Evolutionary conservation across 139 green algal species (phyloP), one percentile per base, ranked within the genome.

Genomic region (Haematococcus lacustris): DNA sequence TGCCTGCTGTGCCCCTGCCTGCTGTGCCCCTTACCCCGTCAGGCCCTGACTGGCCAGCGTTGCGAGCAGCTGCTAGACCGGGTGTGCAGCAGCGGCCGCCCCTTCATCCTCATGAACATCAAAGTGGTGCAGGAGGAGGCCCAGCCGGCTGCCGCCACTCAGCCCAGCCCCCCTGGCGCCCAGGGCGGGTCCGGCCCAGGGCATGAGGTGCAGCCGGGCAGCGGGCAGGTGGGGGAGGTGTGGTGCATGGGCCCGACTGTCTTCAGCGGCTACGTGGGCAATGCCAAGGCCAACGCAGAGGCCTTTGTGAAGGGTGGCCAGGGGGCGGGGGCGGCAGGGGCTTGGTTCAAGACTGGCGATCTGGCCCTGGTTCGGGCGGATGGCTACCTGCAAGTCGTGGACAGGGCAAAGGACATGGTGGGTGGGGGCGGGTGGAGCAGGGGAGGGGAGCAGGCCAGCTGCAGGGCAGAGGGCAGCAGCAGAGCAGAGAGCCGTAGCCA

Each of bases 371-470:
- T 86, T 1, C 32, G 61, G 4, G 1, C 38, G 3, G 51, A 70
- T 23, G 86, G 86, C 39, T 97, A 94, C 81, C 75, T 97, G 33
- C 71, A n/a, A 1, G 88, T 97, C 5, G 87, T 96, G 28, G 91
- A 97, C 70, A 68, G 91, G 9, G 89, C 86, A 70, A 97, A 97
- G 76, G 91, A 97, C 81, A 97, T 97, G 91, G 81, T 89, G 71
- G n/a, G n/a, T n/a, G n/a, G n/a, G n/a, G n/a, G n/a, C n/a, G n/a
- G n/a, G n/a, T n/a, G n/a, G n/a, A n/a, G n/a, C n/a, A n/a, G n/a
- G n/a, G n/a, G n/a, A n/a, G n/a, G n/a, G n/a, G n/a, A n/a, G n/a
- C n/a, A n/a, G n/a, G n/a, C n/a, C n/a, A n/a, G n/a, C n/a, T n/a
- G n/a, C n/a, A n/a, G n/a, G n/a, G n/a, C n/a, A n/a, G n/a, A n/a